Evolutionary conservation across 2,329 filamentous ascomycete genomes (phyloP), one percentile per base, ranked within the genome.

Genomic region (Sphaerostilbella broomeana): DNA sequence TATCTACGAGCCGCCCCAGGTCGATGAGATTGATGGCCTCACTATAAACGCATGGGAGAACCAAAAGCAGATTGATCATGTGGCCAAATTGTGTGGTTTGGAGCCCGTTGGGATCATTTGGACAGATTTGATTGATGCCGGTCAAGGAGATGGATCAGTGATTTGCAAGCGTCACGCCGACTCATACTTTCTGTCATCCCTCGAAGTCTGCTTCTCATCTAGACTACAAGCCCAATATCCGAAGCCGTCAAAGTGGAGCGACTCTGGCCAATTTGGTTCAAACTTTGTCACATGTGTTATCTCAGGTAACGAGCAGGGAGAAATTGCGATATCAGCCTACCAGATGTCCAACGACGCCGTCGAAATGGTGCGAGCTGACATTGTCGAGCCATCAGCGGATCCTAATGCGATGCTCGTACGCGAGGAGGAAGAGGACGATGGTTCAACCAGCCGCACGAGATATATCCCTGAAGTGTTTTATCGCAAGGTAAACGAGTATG

Each of bases 391-490:
- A 6, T 97, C 88, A 7, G 89, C 89, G 20, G 90, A 97, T 48
- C 92, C 92, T 2, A 81, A 77, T 6, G 81, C 90, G 37, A 95
- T 98, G 90, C 77, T 98, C 31, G 92, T 98, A 4, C 87, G 89
- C 46, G 84, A 85, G 17, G 90, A 97, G 57, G 85, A 90, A 43
- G 88, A 95, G 51, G 84, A 89, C 36, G 83, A 88, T 48, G 78
- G 69, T 50, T 78, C 68, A 40, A 69, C 64, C 35, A 82, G 75
- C 58, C 79, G 79, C 40, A 81, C 83, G 17, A 77, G 89, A 52
- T 98, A 98, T 57, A 94, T 98, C 16, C 92, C 92, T 1, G 92
- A 98, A 56, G 90, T 98, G 4, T 98, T 97, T 64, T 98, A 94
- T 67, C 80, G 90, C 46, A 81, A 79, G 51, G 87, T 95, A 62